Percentiles rank a stretch among this genome's conserved stretches.
These are phyloP conservation scores for Strobilomyces echinocephalus DNA, from an alignment of 768 basidiomycete genomes.

Conservation along the genomic window DNA sequence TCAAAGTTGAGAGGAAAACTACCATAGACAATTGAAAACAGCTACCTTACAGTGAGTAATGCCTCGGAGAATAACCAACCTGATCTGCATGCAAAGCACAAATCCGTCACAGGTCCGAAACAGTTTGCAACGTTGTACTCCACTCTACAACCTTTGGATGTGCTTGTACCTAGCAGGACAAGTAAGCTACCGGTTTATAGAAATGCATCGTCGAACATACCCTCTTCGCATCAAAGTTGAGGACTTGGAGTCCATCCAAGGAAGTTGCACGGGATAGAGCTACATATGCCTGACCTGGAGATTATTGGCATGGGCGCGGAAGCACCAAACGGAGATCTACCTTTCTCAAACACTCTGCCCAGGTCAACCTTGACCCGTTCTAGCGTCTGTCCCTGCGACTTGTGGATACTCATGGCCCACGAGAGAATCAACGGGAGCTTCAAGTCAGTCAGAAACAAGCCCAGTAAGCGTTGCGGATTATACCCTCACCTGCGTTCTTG, in stretches of 20 bases:
- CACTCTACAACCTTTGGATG: slow-evolving; percentile 70
- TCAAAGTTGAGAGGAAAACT: neutral
- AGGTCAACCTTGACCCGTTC: slow-evolving; percentile 94
- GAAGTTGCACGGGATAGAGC: slow-evolving; percentile 86
- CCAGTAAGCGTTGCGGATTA: neutral
- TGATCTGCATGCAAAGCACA: neutral
- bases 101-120: slow-evolving; percentile 24
- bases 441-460: neutral
- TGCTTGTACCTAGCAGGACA: slow-evolving; percentile 50
- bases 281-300: slow-evolving; percentile 82
- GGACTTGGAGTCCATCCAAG: slow-evolving; percentile 78
- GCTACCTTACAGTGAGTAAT: neutral
- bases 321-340: slow-evolving; percentile 29
- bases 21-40: neutral
- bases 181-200: slow-evolving; percentile 1
- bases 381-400: slow-evolving; percentile 95
- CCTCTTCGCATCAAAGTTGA: slow-evolving; percentile 72
- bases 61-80: neutral
- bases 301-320: neutral
- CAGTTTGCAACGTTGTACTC: slow-evolving; percentile 62
- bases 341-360: slow-evolving; percentile 89
- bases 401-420: slow-evolving; percentile 99
- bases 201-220: slow-evolving; percentile 34
- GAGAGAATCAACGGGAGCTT: slow-evolving; percentile 85
- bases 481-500: slow-evolving; percentile 64